Conservation (phyloP, 2,329 filamentous ascomycete species). For the Cladosporium velox region DNA sequence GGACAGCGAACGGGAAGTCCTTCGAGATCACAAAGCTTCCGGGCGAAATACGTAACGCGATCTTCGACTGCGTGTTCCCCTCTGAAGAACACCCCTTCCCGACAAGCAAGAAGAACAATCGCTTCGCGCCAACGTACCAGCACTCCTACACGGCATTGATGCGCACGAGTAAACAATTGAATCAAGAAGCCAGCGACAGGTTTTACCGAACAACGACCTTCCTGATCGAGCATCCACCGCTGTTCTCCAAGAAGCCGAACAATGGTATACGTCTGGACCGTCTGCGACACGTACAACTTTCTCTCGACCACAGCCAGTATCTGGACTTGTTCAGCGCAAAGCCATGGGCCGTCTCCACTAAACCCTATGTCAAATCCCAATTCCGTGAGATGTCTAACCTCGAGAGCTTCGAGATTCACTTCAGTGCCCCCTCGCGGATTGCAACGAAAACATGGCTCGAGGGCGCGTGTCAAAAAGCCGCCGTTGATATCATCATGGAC, state of each 20-base stretch:
- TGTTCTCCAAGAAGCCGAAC: conserved; percentile 24
- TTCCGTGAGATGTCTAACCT: conserved; percentile 23
- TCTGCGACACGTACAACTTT: conserved; percentile 30
- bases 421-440: conserved; percentile 19
- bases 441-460: conserved; percentile 11
- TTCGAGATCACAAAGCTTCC: conserved; percentile 23
- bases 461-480: conserved; percentile 29
- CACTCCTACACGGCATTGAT: conserved; percentile 22
- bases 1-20: conserved; percentile 20
- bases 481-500: conserved; percentile 29
- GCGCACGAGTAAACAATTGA: conserved; percentile 25
- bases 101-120: no score
- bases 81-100: not conserved
- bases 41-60: conserved; percentile 21
- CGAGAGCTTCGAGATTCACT: conserved; percentile 24
- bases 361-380: not conserved
- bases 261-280: conserved; percentile 15
- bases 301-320: conserved; percentile 27
- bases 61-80: conserved; percentile 19
- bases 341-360: not conserved
- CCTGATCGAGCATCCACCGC: conserved; percentile 21
- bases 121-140: not conserved
- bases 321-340: conserved; percentile 31
- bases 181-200: conserved; percentile 27
- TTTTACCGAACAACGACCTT: conserved; percentile 28